Base-by-base conservation (phyloP, 805 yeast species). In the Zygosaccharomyces pseudorouxii region DNA sequence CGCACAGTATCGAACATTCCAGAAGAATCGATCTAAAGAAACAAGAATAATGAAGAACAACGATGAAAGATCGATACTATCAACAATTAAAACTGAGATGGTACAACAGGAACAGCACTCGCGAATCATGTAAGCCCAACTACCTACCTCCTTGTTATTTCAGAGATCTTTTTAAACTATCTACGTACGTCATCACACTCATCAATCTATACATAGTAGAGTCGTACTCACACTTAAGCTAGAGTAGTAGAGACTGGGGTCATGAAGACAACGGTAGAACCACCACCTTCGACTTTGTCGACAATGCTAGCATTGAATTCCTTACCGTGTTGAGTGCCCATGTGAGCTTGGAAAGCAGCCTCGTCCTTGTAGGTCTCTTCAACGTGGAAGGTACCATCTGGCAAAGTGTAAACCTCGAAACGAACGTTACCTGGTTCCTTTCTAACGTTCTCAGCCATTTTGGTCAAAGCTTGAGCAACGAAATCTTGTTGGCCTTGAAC, bases 291-390 rank as follows among this genome's bases (percentile, higher is more conserved):
- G 27, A 41, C 44, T 36, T 41, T 41, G 44, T 41, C 44, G 25
- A 41, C 44, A 27, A 41, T 41, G 36, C 44, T 41, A 23, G 36
- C 25, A 23, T 41, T 41, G 27, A 41, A 41, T 16, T 29, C 33
- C 44, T 41, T 41, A 41, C 44, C 44, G 27, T 41, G 44, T 12
- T 30, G 36, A 33, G 31, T 29, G 12, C 44, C 44, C 44, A 41
- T 41, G 44, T 41, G 44, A 29, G 44, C 44, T 33, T 41, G 35
- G 44, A 41, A 41, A 23, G 44, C 44, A 30, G 36, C 36, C 25
- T 41, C 44, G 19, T 41, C 44, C 44, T 41, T 41, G 44, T 41
- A 41, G 25, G 44, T 41, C 25, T 41, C 44, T 23, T 41, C 44
- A 33, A 41, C 44, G 37, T 19, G 25, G 35, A 41, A 29, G 27